Evolutionary conservation across 2,329 filamentous ascomycete genomes (phyloP).

Genomic region (Phyllosticta citribraziliensis): DNA sequence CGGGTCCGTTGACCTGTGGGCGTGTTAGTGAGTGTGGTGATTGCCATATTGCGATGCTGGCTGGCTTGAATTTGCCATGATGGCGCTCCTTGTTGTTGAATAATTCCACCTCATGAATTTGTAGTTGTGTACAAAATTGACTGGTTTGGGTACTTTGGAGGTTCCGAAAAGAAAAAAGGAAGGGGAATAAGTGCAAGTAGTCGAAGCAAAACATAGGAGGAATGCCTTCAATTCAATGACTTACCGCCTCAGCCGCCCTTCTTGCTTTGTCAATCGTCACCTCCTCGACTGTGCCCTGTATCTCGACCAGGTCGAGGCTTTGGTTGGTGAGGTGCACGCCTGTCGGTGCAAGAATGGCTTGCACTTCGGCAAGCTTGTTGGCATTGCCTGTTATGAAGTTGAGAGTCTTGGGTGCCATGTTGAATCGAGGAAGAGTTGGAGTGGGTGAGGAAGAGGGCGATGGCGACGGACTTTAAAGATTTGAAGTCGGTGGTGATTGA

Average conservation of each 20-base stretch:
- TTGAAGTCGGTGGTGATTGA: not conserved
- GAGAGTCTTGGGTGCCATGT: slow-evolving; percentile 46
- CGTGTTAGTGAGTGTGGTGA: not conserved
- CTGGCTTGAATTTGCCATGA: no score
- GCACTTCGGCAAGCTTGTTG: slow-evolving; percentile 86
- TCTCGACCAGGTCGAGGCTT: slow-evolving; percentile 71
- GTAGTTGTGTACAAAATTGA: not conserved
- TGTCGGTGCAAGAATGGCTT: slow-evolving; percentile 67
- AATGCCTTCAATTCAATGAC: slow-evolving; percentile 15
- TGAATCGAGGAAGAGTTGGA: not conserved
- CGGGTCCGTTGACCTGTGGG: slow-evolving; percentile 66
- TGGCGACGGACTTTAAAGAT: no score
- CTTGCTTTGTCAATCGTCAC: slow-evolving; percentile 82
- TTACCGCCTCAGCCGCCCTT: slow-evolving; percentile 67
- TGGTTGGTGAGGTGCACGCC: slow-evolving; percentile 64
- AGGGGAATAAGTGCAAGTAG: not conserved
- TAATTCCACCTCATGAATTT: not conserved
- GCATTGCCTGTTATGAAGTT: slow-evolving; percentile 97
- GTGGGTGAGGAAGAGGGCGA: no score
- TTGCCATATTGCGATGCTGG: slow-evolving; percentile 10
- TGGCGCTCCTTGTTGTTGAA: slow-evolving; percentile 1
- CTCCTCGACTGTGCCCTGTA: slow-evolving; percentile 87
- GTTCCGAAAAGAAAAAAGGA: not conserved
- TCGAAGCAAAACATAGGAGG: no score
- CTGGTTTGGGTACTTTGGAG: slow-evolving; percentile 8